Percentiles rank a stretch among this genome's conserved stretches.
Evolutionary conservation across 2,329 filamentous ascomycete genomes (phyloP).

Genomic region (Fusarium sp.): DNA sequence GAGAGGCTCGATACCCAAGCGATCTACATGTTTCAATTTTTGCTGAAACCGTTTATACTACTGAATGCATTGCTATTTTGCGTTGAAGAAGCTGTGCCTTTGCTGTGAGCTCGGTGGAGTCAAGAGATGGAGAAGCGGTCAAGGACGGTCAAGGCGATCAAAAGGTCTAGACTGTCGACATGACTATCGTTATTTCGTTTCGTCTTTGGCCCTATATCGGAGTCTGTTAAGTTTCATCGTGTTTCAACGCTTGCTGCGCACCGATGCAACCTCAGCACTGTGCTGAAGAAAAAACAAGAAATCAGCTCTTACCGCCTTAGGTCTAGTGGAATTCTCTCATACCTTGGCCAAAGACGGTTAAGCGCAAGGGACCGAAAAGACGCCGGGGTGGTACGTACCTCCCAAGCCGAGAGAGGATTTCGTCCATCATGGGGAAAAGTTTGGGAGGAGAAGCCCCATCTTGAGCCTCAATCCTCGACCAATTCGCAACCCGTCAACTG

Average conservation of each 20-base stretch:
- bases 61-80: neutral
- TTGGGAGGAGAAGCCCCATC: slow-evolving; percentile 14
- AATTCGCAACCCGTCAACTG: slow-evolving; percentile 10
- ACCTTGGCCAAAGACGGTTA: slow-evolving; percentile 2
- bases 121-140: no score
- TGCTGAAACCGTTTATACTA: slow-evolving; percentile 18
- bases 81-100: neutral
- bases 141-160: no score
- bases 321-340: neutral
- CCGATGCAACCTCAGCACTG: neutral
- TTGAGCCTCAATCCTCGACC: slow-evolving; percentile 17
- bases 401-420: slow-evolving; percentile 27
- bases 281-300: neutral
- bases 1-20: slow-evolving; percentile 49
- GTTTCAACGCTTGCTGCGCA: slow-evolving; percentile 1
- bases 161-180: no score
- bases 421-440: slow-evolving; percentile 35
- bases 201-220: neutral
- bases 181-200: neutral
- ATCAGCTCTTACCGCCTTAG: neutral
- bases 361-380: neutral
- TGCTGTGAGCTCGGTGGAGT: no score
- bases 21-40: slow-evolving; percentile 46
- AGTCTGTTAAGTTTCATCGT: slow-evolving; percentile 8
- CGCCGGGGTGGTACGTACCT: slow-evolving; percentile 32